Base-by-base conservation (phyloP, 345 rosid genomes). In the Ceriops tagal region DNA sequence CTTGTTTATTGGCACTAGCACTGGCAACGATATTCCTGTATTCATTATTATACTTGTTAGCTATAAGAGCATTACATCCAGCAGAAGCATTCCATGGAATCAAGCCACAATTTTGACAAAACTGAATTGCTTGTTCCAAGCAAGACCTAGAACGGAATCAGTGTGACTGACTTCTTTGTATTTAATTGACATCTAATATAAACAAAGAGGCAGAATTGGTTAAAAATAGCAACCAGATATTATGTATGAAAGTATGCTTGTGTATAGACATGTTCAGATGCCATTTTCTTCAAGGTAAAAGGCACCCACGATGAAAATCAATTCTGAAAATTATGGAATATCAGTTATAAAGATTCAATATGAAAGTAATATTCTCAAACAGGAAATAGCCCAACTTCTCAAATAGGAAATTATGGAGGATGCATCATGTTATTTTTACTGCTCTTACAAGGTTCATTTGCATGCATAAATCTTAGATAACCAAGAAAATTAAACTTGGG, bases 121-220 rank as follows among this genome's bases (percentile, higher is more conserved):
- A 96, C 98, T 86, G 84, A 75, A 85, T 71, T 87, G 96, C 80
- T 87, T 95, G 84, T 92, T 95, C 99, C 98, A 92, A 72, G 98
- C 96, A 72, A 95, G 97, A 83, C 93, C 89, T 75, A 95, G 96
- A 58, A 95, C 91, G 39, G 96, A 80, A 80, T 84, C 93, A 8
- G 88, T 95, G 74, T 95, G 97, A 77, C 97, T 92, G 57, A 89
- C 97, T 69, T 92, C 91, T 84, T 83, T 86, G 82, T 84, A 95
- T 79, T 72, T 84, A 72, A 73, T 73, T 24, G 83, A 69, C 49
- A 73, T 77, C 92, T 82, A 46, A 71, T 22, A 39, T 53, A 75
- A 20, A 24, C 5, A 52, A 72, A 28, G 32, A 32, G 31, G 66
- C 26, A 67, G 21, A 47, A 67, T 60, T 63, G 1, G 65, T 58